phyloP scores from a whole-genome alignment of 2,329 filamentous ascomycete species.

The Epichloe festucae region DNA sequence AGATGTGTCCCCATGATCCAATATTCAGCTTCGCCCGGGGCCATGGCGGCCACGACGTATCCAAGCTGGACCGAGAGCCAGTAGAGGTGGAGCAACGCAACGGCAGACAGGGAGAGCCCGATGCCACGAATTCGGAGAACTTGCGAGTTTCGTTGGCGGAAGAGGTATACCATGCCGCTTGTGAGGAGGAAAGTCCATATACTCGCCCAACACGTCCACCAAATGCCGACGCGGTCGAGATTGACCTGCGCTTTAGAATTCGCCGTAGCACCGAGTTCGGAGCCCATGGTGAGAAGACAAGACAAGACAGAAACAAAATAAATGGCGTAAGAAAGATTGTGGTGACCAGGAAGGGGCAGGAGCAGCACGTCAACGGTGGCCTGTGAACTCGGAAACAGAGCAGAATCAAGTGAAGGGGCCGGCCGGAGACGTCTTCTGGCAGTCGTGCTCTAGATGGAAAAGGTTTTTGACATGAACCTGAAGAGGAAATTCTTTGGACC shows the following conservation, averaged over 20 bases:
- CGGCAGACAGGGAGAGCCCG: conserved; percentile 24
- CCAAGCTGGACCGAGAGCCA: conserved; percentile 26
- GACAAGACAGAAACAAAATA: too few relatives aligned
- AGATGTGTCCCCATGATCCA: conserved; percentile 55
- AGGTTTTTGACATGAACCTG: too few relatives aligned
- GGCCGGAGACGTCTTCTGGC: too few relatives aligned
- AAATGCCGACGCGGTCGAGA: conserved; percentile 21
- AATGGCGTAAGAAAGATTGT: background rate
- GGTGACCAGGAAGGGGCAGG: background rate
- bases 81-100: conserved; percentile 27
- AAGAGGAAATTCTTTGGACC: too few relatives aligned
- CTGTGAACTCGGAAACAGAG: too few relatives aligned
- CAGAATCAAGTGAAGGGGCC: too few relatives aligned
- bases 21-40: conserved; percentile 40
- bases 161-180: conserved; percentile 26
- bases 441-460: too few relatives aligned
- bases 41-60: conserved; percentile 22
- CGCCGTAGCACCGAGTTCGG: conserved; percentile 13
- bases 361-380: too few relatives aligned
- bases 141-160: conserved; percentile 21
- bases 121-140: conserved; percentile 28
- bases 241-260: conserved; percentile 8
- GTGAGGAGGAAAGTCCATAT: conserved; percentile 23
- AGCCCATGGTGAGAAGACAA: conserved; percentile 11
- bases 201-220: conserved; percentile 19